phyloP scores from a whole-genome alignment of 1,284 basidiomycete genomes.

The Leucoagaricus sp. region DNA sequence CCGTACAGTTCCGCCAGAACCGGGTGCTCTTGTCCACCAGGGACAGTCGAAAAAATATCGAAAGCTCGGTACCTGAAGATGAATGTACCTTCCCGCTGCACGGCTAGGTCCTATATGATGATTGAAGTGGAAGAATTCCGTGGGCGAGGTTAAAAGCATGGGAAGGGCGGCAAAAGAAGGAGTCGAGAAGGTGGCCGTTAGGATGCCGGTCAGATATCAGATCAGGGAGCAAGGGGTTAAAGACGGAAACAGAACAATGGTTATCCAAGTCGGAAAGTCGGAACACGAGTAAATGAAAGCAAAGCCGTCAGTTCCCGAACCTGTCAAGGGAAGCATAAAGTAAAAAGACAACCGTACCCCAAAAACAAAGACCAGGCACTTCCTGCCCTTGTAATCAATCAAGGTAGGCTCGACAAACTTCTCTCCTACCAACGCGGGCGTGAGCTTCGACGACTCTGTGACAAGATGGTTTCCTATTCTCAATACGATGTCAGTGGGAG shows the following conservation, averaged over 20 bases:
- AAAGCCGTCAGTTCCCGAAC: conserved; percentile 3
- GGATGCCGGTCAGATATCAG: not conserved
- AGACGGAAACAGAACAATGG: not conserved
- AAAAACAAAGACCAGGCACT: conserved; percentile 35
- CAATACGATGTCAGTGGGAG: conserved; percentile 30
- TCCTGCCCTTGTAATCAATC: conserved; percentile 31
- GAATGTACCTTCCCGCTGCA: conserved; percentile 59
- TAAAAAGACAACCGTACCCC: conserved; percentile 24
- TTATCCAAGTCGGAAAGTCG: not conserved
- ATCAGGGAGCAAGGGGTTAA: not conserved
- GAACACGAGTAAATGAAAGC: conserved; percentile 11
- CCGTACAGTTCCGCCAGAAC: conserved; percentile 43
- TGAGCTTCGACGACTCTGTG: conserved; percentile 35
- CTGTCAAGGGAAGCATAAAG: not conserved
- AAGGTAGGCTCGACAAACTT: conserved; percentile 34
- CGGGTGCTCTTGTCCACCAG: conserved; percentile 25
- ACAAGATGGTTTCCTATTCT: conserved; percentile 32
- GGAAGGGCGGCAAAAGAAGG: conserved; percentile 15
- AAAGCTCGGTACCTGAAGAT: conserved; percentile 61
- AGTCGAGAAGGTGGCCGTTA: not conserved
- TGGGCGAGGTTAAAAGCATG: not conserved
- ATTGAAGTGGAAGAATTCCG: not conserved
- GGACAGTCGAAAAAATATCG: conserved; percentile 50
- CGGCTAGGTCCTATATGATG: conserved; percentile 54
- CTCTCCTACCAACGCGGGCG: conserved; percentile 36